A percentile compares a stretch with the other conserved stretches of the same genome.
These are phyloP conservation scores for Verticillium longisporum DNA, from an alignment of 2,329 filamentous ascomycete species.

Conservation along the genomic window DNA sequence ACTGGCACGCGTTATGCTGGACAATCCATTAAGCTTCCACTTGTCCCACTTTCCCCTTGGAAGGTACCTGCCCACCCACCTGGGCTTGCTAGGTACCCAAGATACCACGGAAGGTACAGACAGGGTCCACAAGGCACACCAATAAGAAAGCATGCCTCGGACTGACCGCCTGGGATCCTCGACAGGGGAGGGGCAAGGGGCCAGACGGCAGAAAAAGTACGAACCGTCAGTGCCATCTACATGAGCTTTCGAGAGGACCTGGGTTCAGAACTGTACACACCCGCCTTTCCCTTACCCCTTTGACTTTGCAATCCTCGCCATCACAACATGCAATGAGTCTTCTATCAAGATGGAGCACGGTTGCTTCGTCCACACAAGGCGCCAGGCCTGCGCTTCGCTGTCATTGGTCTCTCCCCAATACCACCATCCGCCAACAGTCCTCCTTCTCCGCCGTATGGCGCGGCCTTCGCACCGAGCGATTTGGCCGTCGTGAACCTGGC, in stretches of 20 bases:
- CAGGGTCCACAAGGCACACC: background rate
- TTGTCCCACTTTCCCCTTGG: background rate
- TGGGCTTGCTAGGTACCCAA: no score
- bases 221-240: background rate
- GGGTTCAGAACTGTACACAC: background rate
- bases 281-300: background rate
- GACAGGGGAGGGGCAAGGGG: background rate
- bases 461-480: constrained; percentile 46
- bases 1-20: background rate
- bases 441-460: constrained; percentile 61
- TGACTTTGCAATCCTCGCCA: background rate
- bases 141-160: background rate
- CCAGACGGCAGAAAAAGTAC: constrained; percentile 11
- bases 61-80: no score
- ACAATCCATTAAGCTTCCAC: background rate
- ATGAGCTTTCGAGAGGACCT: background rate
- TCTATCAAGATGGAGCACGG: constrained; percentile 5
- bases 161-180: constrained; percentile 7
- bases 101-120: no score
- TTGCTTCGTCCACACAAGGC: constrained; percentile 2
- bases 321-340: constrained; percentile 12
- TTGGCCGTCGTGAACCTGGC: constrained; percentile 9
- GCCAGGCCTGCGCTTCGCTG: background rate
- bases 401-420: background rate
- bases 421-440: constrained; percentile 1